Base-by-base conservation (phyloP, 305 asterid species). In the Fraxinus sp. region DNA sequence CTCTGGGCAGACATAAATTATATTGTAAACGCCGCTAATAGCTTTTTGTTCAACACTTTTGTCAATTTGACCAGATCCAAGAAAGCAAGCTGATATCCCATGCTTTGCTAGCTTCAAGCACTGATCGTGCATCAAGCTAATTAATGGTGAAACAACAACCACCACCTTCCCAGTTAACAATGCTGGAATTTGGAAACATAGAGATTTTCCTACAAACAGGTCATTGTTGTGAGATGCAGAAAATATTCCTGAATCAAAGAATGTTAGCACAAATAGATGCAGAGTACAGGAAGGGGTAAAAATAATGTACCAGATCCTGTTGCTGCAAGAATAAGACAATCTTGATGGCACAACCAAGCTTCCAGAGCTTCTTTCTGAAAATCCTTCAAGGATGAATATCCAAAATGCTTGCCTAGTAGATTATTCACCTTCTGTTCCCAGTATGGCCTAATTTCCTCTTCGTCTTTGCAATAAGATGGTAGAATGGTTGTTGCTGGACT, bases 41-140 rank as follows among this genome's bases (percentile, higher is more conserved):
- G 97, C 96, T 88, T 92, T 93, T 79, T 80, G 83, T 78, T 93
- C 97, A 77, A 93, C 92, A 85, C 87, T 91, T 90, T 59, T 87
- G 85, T 93, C 95, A 80, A 84, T 80, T 86, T 90, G 96, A 84
- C 95, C 92, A 87, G 97, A 93, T 87, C 96, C 95, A 77, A 93
- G 94, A 85, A 92, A 93, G 92, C 93, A 93, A 82, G 96, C 95
- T n/a, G 95, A 88, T 79, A 93, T 81, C 32, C 95, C 95, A 83
- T 90, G 92, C 66, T 89, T 87, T 66, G 83, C 93, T 43, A 93
- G 91, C 87, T 89, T 93, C 91, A 93, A 87, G 85, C 97, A 93
- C 81, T 92, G 97, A 85, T 92, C 97, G 37, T 93, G 95, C 97
- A 93, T 93, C 91, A 93, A 91, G 90, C 97, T 93, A 86, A 93